A percentile compares a stretch with the other conserved stretches of the same genome.
phyloP scores from a whole-genome alignment of 371 early-diverging fungal genomes.

The Cokeromyces recurvatus region DNA sequence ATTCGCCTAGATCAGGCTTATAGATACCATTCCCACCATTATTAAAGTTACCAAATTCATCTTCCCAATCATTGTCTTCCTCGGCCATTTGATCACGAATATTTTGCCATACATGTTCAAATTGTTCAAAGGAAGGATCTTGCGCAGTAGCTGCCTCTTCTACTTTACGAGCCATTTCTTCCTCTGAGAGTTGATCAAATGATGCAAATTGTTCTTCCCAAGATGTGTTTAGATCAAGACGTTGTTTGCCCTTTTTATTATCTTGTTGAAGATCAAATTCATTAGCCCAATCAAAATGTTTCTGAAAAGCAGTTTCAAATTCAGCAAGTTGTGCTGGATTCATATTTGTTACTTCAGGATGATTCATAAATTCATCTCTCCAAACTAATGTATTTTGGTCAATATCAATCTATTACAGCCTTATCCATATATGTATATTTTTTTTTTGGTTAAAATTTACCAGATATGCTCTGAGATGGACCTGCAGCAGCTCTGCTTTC shows the following conservation, averaged over 20 bases:
- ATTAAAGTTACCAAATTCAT: slow-evolving; percentile 52
- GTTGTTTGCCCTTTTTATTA: slow-evolving; percentile 46
- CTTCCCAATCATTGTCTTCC: slow-evolving; percentile 56
- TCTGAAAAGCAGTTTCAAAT: slow-evolving; percentile 62
- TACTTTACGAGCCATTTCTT: slow-evolving; percentile 44
- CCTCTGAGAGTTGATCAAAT: slow-evolving; percentile 40
- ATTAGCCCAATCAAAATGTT: slow-evolving; percentile 62
- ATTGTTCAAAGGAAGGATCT: slow-evolving; percentile 40
- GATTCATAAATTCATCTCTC: slow-evolving; percentile 59
- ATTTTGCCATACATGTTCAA: slow-evolving; percentile 58
- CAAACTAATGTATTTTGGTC: no score
- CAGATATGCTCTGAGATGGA: slow-evolving; percentile 23
- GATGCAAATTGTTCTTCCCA: slow-evolving; percentile 69
- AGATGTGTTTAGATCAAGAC: slow-evolving; percentile 28
- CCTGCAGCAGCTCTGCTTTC: slow-evolving; percentile 38
- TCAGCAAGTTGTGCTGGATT: slow-evolving; percentile 47
- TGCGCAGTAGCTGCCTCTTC: slow-evolving; percentile 44
- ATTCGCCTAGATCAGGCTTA: slow-evolving; percentile 62
- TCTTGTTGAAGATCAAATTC: slow-evolving; percentile 43
- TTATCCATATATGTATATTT: no score
- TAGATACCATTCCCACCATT: slow-evolving; percentile 26
- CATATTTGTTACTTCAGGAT: slow-evolving; percentile 41
- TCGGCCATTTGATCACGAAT: slow-evolving; percentile 48
- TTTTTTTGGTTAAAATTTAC: no score
- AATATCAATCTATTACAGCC: no score